Evolutionary conservation across 1,284 basidiomycete genomes (phyloP).

Genomic region (Quambalaria eucalypti): DNA sequence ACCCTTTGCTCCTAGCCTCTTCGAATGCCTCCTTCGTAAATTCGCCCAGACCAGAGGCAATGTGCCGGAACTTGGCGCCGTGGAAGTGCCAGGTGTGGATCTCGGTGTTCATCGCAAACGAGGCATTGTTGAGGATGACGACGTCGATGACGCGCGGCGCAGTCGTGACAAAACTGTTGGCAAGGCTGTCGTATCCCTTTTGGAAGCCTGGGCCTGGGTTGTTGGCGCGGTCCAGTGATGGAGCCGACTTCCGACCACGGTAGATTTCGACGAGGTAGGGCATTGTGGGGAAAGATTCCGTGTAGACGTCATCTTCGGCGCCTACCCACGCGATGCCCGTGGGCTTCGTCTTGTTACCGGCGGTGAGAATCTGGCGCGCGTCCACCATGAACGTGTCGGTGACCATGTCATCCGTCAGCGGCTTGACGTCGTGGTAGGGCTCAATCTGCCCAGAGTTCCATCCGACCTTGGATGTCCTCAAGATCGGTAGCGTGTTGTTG

Average conservation of each 20-base stretch:
- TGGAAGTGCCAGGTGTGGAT: constrained; percentile 36
- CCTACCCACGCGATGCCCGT: neutral
- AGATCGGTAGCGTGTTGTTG: neutral
- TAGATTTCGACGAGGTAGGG: constrained; percentile 23
- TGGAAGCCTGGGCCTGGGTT: constrained; percentile 2
- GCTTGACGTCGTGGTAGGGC: constrained; percentile 3
- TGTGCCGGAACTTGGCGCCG: constrained; percentile 15
- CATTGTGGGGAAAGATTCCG: constrained; percentile 1
- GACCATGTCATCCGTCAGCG: neutral
- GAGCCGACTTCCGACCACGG: constrained; percentile 3
- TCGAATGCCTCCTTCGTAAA: constrained; percentile 11
- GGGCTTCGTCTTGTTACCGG: neutral
- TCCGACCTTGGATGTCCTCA: constrained; percentile 16
- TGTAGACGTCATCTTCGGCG: constrained; percentile 4
- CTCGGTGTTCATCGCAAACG: constrained; percentile 6
- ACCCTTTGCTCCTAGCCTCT: constrained; percentile 1
- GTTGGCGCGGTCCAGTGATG: constrained; percentile 6
- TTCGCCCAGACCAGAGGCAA: constrained; percentile 17
- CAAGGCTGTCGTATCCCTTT: constrained; percentile 2
- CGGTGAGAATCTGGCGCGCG: neutral
- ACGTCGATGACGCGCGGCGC: constrained; percentile 23
- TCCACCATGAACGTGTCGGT: neutral
- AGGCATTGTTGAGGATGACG: constrained; percentile 22
- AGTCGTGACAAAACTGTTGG: constrained; percentile 19
- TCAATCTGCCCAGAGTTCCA: constrained; percentile 14